A percentile compares a stretch with the other conserved stretches of the same genome.
Evolutionary conservation across 2,329 filamentous ascomycete species (phyloP).

Genomic region (Botryosphaeria agaves): DNA sequence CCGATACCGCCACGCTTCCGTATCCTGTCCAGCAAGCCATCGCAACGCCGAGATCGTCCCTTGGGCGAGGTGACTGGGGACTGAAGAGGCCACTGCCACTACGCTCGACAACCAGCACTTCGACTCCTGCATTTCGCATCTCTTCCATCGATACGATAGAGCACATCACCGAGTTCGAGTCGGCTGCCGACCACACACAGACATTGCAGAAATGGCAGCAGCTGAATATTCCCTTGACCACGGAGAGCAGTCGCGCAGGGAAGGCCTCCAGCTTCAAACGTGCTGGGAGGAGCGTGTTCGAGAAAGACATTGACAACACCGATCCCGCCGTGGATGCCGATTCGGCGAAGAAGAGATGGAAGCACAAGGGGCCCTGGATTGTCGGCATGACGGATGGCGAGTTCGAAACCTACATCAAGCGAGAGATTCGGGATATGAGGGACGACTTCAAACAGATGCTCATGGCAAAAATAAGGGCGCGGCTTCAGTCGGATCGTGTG

Average conservation of each 20-base stretch:
- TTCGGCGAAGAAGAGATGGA: slow-evolving; percentile 28
- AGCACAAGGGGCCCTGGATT: slow-evolving; percentile 41
- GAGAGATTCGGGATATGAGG: slow-evolving; percentile 20
- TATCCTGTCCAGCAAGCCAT: slow-evolving; percentile 76
- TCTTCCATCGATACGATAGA: slow-evolving; percentile 69
- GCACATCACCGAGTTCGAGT: slow-evolving; percentile 76
- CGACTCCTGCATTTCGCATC: slow-evolving; percentile 58
- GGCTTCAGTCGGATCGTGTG: background rate
- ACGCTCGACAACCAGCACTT: slow-evolving; percentile 51
- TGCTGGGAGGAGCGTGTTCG: slow-evolving; percentile 19
- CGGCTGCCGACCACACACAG: slow-evolving; percentile 63
- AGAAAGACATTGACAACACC: slow-evolving; percentile 27
- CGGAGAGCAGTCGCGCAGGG: slow-evolving; percentile 14
- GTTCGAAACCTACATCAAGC: slow-evolving; percentile 33
- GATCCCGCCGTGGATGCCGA: slow-evolving; percentile 8
- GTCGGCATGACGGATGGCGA: slow-evolving; percentile 36
- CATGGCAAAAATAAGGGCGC: slow-evolving; percentile 7
- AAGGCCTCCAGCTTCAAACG: slow-evolving; percentile 2
- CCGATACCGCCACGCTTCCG: slow-evolving; percentile 53
- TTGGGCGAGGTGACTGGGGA: slow-evolving; percentile 75
- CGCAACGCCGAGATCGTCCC: slow-evolving; percentile 55
- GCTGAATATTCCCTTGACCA: slow-evolving; percentile 53
- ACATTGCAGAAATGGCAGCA: slow-evolving; percentile 78
- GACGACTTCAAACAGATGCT: slow-evolving; percentile 14
- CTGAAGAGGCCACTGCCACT: slow-evolving; percentile 71